A percentile compares a stretch with the other conserved stretches of the same genome.
These are phyloP conservation scores for Boeremia lycopersici DNA, from an alignment of 2,329 filamentous ascomycete genomes.

Conservation along the genomic window DNA sequence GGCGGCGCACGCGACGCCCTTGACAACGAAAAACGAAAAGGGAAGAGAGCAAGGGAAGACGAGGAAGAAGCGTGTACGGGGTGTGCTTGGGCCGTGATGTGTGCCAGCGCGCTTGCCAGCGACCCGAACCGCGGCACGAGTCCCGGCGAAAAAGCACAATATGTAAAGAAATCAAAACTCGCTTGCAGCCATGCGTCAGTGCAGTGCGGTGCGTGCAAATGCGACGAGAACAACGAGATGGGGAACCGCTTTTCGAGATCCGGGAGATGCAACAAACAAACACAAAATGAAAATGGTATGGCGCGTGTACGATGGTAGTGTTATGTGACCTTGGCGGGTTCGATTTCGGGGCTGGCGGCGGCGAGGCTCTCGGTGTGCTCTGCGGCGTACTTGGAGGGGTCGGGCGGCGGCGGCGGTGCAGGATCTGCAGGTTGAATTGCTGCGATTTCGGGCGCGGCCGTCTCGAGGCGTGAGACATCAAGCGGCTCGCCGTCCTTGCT, in stretches of 20 bases:
- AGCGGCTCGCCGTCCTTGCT: conserved; percentile 9
- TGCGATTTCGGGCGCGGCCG: background rate
- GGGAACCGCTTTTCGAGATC: conserved; percentile 11
- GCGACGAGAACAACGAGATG: conserved; percentile 4
- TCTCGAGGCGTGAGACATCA: background rate
- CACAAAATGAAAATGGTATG: conserved; percentile 18
- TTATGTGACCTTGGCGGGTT: background rate
- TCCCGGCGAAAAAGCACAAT: too few species aligned
- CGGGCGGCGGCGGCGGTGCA: conserved; percentile 1
- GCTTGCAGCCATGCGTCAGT: background rate
- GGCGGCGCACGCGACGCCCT: too few species aligned
- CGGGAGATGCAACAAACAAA: conserved; percentile 8
- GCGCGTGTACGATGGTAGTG: conserved; percentile 5
- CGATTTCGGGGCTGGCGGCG: background rate
- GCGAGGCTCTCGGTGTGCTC: conserved; percentile 1
- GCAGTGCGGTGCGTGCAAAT: background rate
- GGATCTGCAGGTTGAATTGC: background rate
- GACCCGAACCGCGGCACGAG: too few species aligned
- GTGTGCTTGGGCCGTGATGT: too few species aligned
- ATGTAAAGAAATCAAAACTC: background rate
- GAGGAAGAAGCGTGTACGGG: too few species aligned
- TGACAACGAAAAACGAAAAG: too few species aligned
- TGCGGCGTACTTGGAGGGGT: conserved; percentile 1
- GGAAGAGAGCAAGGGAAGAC: too few species aligned
- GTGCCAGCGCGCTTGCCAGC: background rate